Conservation (phyloP, 192 early-diverging fungal genomes). For the Endogone sp. region DNA sequence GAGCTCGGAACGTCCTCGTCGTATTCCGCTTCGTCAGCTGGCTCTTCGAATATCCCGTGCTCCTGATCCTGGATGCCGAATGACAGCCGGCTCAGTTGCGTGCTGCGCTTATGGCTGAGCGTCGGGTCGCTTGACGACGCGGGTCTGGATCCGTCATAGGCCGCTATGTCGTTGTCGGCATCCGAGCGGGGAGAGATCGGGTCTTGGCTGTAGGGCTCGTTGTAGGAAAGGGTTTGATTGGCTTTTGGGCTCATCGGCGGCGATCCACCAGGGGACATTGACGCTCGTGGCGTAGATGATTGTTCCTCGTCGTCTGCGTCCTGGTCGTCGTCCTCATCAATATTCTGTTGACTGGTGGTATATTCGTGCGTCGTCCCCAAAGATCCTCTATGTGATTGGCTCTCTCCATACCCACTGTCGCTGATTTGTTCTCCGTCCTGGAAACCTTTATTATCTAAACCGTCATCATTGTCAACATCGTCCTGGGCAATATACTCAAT, state of each 20-base stretch:
- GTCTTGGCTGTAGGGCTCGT: no score
- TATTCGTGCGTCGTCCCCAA: no score
- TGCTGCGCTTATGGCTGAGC: neutral
- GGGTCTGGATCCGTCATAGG: no score
- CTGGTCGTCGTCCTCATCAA: no score
- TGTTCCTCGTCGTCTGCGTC: no score
- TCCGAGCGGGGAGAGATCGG: no score
- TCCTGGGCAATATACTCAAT: neutral
- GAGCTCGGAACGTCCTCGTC: neutral
- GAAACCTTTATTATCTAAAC: neutral
- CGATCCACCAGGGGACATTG: neutral
- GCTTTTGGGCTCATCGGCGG: no score
- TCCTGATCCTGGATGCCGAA: neutral
- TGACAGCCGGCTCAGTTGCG: neutral
- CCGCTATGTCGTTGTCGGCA: no score
- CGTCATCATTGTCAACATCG: neutral
- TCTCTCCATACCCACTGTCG: neutral
- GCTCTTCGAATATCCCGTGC: neutral
- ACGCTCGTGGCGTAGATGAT: neutral
- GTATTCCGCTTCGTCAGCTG: neutral
- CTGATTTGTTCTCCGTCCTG: neutral
- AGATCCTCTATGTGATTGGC: no score
- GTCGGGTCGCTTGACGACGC: neutral
- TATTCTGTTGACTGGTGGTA: no score
- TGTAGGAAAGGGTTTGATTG: no score